Base-by-base conservation (phyloP, 306 rosid species). In the Herpetospermum pedunculosum region DNA sequence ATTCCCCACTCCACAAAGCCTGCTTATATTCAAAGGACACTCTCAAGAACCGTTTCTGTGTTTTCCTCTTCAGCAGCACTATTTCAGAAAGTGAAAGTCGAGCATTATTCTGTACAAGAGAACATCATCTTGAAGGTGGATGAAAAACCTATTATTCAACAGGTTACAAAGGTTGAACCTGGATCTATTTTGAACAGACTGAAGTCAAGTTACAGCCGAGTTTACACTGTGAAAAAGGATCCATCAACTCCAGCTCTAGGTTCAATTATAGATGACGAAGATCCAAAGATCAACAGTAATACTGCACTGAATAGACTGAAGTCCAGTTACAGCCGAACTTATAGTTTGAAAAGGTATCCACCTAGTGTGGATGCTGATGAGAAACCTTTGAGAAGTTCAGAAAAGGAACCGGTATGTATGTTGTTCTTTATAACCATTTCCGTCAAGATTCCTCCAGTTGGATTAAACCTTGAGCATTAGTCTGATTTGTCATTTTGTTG, bases 41-140 rank as follows among this genome's bases (percentile, higher is more conserved):
- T 94, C 43, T 94, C 99, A 2, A 83, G 95, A 88, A 82, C 99
- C 26, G 92, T 89, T 63, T 88, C 99, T n/a, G 94, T 85, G 72
- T 94, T 91, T 79, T 84, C 92, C 55, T 91, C 96, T 77, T 94
- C 99, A 50, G 99, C 99, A n/a, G 94, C 94, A 60, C 88, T 94
- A 77, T 89, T 91, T 84, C 96, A 89, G 88, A 94, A 87, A 78
- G 80, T 82, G 58, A 82, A 68, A 50, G 65, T 59, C 58, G 50
- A 71, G 48, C 57, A 25, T 23, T 19, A 49, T 58, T 19, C 68
- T 18, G 2, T 43, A 38, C 75, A 52, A 34, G 75, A 78, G 65
- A 75, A 37, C 47, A 75, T 75, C 18, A 8, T 13, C 50, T 58
- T 46, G 8, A 74, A 75, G 38, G 3, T 21, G 54, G 76, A 79